Base-by-base conservation (phyloP, 495 filamentous ascomycete species). In the Podospora tetraspora region DNA sequence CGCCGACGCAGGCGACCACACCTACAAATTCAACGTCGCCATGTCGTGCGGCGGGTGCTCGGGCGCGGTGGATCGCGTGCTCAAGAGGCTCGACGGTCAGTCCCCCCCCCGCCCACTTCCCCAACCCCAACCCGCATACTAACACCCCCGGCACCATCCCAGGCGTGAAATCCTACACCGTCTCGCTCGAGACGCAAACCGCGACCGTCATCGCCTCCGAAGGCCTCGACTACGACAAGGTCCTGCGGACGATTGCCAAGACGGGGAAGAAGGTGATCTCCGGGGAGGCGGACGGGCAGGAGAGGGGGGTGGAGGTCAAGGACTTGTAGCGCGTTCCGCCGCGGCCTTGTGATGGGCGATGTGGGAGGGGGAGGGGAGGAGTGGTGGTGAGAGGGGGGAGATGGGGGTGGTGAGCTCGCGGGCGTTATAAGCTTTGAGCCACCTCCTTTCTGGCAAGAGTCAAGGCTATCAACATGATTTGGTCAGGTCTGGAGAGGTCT, bases 51-150 rank as follows among this genome's bases (percentile, higher is more conserved):
- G 86, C 74, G 88, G 89, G 73, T 89, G 86, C 81, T 89, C 87
- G 0, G 82, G 83, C 66, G 84, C 85, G 16, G 79, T 99, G 8
- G 91, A 95, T 73, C 84, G 92, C n/a, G 92, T 97, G n/a, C 85
- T 99, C n/a, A 94, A 91, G 79, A 96, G 89, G 80, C 85, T 96
- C 0, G 91, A 97, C 12, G 95, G 95, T 97, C 75, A 52, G 83
- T 58, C 64, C 72, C 64, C 29, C 57, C 57, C 27, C 57, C 63
- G 34, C 43, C 29, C 43, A 19, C 22, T 19, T 62, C 22, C 52
- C 5, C 57, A 22, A 63, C 25, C 29, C 60, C 29, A 16, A 13
- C 16, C 21, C 23, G 9, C 30, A 24, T 34, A 34, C 30, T 22
- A 52, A 61, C 19, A 61, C 16, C 24, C 24, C 4, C n/a, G 0